Evolutionary conservation across 805 yeast species (phyloP).

Genomic region (Cyberlindnera mycetangii): DNA sequence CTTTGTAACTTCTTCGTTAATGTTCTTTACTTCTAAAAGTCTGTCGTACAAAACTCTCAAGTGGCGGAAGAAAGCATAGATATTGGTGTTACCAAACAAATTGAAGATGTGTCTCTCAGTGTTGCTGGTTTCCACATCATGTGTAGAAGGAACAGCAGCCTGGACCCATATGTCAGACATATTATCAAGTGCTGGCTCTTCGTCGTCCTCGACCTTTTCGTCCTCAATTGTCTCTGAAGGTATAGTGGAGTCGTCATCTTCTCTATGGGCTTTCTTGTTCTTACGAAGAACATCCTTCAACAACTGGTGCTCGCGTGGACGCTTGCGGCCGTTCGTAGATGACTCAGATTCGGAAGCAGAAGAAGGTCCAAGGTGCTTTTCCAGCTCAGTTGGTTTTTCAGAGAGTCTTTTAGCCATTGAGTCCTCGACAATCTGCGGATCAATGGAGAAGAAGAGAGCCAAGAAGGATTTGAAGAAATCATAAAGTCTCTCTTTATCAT

Average conservation of each 20-base stretch:
- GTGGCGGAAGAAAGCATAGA: constrained; percentile 87
- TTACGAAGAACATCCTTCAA: constrained; percentile 57
- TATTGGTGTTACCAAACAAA: constrained; percentile 82
- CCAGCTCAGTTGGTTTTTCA: constrained; percentile 4
- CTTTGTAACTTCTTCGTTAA: constrained; percentile 66
- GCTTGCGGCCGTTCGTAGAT: constrained; percentile 29
- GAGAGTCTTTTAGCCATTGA: constrained; percentile 33
- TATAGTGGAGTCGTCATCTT: constrained; percentile 29
- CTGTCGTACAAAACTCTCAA: constrained; percentile 80
- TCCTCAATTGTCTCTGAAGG: constrained; percentile 25
- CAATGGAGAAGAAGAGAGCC: constrained; percentile 65
- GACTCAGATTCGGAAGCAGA: constrained; percentile 14
- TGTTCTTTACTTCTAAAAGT: constrained; percentile 67
- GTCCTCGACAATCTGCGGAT: constrained; percentile 45
- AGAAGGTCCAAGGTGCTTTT: constrained; percentile 2
- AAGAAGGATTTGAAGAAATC: constrained; percentile 70
- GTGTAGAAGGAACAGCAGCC: constrained; percentile 21
- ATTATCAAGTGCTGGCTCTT: constrained; percentile 21
- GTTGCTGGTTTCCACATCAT: constrained; percentile 30
- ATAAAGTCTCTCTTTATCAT: constrained; percentile 75
- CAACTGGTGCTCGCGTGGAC: constrained; percentile 48
- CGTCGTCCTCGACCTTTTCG: constrained; percentile 29
- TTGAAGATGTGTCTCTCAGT: constrained; percentile 56
- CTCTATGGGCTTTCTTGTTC: constrained; percentile 37
- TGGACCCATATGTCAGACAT: constrained; percentile 30